These are phyloP conservation scores for Penicillium turbatum DNA, from an alignment of 495 filamentous ascomycete species.

Conservation along the genomic window DNA sequence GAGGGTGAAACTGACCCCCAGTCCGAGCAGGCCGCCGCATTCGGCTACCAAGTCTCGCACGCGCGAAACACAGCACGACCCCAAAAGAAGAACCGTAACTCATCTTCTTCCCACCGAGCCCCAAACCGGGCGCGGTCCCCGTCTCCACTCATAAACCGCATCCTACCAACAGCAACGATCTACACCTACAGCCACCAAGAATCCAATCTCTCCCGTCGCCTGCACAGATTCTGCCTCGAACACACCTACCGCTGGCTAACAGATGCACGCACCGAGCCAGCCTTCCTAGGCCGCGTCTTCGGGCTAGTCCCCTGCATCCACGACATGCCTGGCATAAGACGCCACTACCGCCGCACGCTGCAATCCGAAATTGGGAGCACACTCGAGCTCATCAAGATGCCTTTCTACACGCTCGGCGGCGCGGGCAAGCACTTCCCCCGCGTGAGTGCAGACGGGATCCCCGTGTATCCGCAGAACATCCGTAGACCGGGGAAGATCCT, in stretches of 20 bases:
- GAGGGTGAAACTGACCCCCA: not conserved
- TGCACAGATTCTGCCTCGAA: conserved; percentile 66
- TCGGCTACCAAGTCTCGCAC: conserved; percentile 21
- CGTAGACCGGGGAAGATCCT: conserved; percentile 21
- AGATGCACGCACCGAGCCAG: conserved; percentile 47
- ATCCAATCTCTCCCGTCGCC: conserved; percentile 61
- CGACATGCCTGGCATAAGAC: conserved; percentile 45
- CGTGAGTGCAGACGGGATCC: conserved; percentile 5
- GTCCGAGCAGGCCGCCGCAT: not conserved
- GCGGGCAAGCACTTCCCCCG: conserved; percentile 55
- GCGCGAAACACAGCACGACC: not conserved
- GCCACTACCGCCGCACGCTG: conserved; percentile 35
- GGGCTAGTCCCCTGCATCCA: conserved; percentile 62
- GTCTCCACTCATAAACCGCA: conserved; percentile 23
- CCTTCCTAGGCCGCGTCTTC: conserved; percentile 56
- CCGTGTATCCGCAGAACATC: conserved; percentile 21
- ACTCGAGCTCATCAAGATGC: conserved; percentile 54
- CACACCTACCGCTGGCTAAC: conserved; percentile 56
- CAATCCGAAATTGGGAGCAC: conserved; percentile 18
- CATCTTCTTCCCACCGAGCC: not conserved
- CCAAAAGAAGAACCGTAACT: not conserved
- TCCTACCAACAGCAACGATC: conserved; percentile 23
- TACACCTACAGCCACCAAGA: conserved; percentile 52
- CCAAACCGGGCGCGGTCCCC: conserved; percentile 9
- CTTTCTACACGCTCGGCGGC: conserved; percentile 63